phyloP scores from a whole-genome alignment of 169 alveolate species.

The Hepatocystis sp. region DNA sequence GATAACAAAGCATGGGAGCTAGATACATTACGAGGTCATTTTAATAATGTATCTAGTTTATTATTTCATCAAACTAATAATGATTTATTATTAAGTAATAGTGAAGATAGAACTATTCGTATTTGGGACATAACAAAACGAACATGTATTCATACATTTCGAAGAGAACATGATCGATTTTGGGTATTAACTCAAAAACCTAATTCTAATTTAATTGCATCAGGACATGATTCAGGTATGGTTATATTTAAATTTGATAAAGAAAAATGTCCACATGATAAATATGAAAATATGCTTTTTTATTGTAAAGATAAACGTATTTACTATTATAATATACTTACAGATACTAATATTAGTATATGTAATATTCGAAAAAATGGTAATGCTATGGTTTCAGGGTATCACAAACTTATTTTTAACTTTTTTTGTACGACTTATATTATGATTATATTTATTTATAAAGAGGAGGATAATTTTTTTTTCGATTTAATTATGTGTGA shows the following conservation, averaged over 20 bases:
- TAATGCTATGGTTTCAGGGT: slow-evolving; percentile 73
- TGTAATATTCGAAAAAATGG: slow-evolving; percentile 53
- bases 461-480: slow-evolving; percentile 48
- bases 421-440: slow-evolving; percentile 47
- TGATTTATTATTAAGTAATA: slow-evolving; percentile 88
- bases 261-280: slow-evolving; percentile 86
- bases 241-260: slow-evolving; percentile 90
- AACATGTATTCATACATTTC: slow-evolving; percentile 89
- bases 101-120: slow-evolving; percentile 95
- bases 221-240: slow-evolving; percentile 96
- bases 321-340: slow-evolving; percentile 82
- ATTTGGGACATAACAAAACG: slow-evolving; percentile 96
- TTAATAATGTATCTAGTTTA: slow-evolving; percentile 94
- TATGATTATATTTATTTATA: slow-evolving; percentile 42
- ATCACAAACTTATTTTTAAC: slow-evolving; percentile 38
- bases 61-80: slow-evolving; percentile 94
- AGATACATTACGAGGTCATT: slow-evolving; percentile 95
- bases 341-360: slow-evolving; percentile 1
- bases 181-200: slow-evolving; percentile 94
- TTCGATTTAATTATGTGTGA: slow-evolving; percentile 66
- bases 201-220: slow-evolving; percentile 92
- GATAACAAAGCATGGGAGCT: slow-evolving; percentile 95
- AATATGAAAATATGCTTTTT: slow-evolving; percentile 79
- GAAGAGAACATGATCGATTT: slow-evolving; percentile 95
- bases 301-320: slow-evolving; percentile 87